phyloP scores from a whole-genome alignment of 31 red algal genomes.

The Odonthalia washingtoniensis region DNA sequence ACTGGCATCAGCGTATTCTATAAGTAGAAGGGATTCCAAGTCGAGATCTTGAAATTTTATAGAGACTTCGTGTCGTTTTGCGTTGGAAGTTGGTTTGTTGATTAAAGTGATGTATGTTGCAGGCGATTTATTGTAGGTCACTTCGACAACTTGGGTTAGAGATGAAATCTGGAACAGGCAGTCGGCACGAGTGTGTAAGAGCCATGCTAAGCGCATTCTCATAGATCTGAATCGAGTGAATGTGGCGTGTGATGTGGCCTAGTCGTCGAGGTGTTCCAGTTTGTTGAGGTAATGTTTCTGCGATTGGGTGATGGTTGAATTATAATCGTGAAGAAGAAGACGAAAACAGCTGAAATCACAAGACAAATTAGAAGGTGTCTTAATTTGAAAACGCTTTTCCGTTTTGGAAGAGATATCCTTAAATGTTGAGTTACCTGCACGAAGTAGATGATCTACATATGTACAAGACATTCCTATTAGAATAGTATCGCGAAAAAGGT shows the following conservation, averaged over 20 bases:
- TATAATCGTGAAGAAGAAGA: background rate
- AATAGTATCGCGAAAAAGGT: background rate
- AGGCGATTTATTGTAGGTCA: no score
- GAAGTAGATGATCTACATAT: slow-evolving; percentile 46
- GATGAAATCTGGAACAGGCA: slow-evolving; percentile 43
- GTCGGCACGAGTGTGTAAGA: slow-evolving; percentile 25
- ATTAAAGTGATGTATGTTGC: no score
- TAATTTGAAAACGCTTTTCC: background rate
- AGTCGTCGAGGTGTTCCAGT: no score
- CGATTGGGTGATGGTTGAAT: background rate
- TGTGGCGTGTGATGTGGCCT: no score
- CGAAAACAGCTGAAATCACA: slow-evolving; percentile 28
- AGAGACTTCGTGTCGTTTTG: background rate
- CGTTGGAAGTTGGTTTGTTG: background rate
- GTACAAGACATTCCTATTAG: slow-evolving; percentile 14
- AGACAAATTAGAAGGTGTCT: background rate
- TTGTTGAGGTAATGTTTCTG: slow-evolving; percentile 25
- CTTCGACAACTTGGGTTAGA: slow-evolving; percentile 42
- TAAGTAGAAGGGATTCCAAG: background rate
- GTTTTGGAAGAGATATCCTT: background rate
- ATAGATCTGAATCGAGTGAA: no score
- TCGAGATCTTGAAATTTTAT: background rate
- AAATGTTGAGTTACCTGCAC: slow-evolving; percentile 4
- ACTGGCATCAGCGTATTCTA: background rate
- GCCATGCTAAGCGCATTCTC: slow-evolving; percentile 44